Evolutionary conservation across 2,329 filamentous ascomycete genomes (phyloP).

Genomic region (Thielaviopsis punctulata): DNA sequence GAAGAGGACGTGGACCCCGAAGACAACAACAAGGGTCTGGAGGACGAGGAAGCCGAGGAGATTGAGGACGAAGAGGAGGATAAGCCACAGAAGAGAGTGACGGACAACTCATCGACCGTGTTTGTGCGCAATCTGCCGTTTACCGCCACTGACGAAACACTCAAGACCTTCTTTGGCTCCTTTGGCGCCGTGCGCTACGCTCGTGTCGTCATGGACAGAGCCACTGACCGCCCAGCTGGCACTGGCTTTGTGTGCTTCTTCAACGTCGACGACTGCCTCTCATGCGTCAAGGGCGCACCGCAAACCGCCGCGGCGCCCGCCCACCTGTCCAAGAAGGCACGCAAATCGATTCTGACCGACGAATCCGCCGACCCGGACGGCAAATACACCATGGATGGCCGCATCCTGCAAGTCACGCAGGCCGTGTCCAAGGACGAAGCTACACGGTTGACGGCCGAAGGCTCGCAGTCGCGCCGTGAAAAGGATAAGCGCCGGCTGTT

Average conservation of each 20-base stretch:
- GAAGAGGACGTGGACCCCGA: conserved; percentile 29
- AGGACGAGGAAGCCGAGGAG: conserved; percentile 27
- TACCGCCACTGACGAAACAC: conserved; percentile 61
- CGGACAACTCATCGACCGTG: conserved; percentile 57
- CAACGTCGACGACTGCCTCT: conserved; percentile 53
- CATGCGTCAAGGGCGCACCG: conserved; percentile 62
- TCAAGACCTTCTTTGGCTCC: conserved; percentile 71
- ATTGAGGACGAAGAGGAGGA: conserved; percentile 30
- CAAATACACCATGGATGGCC: conserved; percentile 77
- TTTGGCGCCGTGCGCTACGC: conserved; percentile 87
- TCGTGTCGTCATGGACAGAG: conserved; percentile 71
- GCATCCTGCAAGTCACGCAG: conserved; percentile 66
- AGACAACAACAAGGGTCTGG: conserved; percentile 27
- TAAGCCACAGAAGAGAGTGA: conserved; percentile 28
- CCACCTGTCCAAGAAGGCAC: conserved; percentile 27
- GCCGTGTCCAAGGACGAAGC: conserved; percentile 78
- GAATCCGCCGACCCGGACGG: conserved; percentile 67
- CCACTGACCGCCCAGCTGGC: conserved; percentile 72
- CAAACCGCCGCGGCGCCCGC: conserved; percentile 25
- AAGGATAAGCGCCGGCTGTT: conserved; percentile 85
- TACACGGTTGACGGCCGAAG: conserved; percentile 51
- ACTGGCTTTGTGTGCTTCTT: conserved; percentile 94
- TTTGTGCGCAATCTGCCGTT: conserved; percentile 94
- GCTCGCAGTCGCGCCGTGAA: conserved; percentile 44
- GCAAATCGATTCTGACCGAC: conserved; percentile 76